Conservation (phyloP, 768 basidiomycete species). For the Termitomyces sp. region DNA sequence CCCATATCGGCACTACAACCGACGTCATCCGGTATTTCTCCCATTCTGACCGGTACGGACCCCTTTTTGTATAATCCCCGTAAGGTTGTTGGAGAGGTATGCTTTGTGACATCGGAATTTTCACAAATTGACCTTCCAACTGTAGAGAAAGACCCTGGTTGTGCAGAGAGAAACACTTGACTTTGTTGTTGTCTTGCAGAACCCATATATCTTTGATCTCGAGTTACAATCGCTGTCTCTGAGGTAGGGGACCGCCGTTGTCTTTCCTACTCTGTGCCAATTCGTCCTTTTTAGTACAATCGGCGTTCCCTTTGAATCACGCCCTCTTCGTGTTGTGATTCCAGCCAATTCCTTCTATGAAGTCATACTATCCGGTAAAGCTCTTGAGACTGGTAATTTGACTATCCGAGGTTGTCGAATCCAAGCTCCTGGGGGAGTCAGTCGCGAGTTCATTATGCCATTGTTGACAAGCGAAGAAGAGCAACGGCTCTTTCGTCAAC, state of each 20-base stretch:
- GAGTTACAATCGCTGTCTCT: slow-evolving; percentile 80
- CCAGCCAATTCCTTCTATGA: slow-evolving; percentile 76
- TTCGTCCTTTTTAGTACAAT: slow-evolving; percentile 57
- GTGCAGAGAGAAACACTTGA: slow-evolving; percentile 85
- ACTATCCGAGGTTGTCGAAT: slow-evolving; percentile 75
- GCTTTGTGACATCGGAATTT: slow-evolving; percentile 12
- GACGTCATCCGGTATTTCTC: slow-evolving; percentile 34
- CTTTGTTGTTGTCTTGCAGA: slow-evolving; percentile 79
- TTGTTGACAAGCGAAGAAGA: slow-evolving; percentile 72
- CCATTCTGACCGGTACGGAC: slow-evolving; percentile 62
- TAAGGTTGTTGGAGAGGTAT: slow-evolving; percentile 57
- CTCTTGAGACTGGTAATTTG: slow-evolving; percentile 63
- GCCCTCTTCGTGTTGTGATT: slow-evolving; percentile 58
- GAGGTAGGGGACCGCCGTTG: slow-evolving; percentile 46
- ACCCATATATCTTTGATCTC: slow-evolving; percentile 90
- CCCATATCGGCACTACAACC: slow-evolving; percentile 52
- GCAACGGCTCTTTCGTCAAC: slow-evolving; percentile 49
- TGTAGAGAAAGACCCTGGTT: slow-evolving; percentile 57
- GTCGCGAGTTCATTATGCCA: slow-evolving; percentile 75
- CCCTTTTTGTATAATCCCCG: slow-evolving; percentile 94
- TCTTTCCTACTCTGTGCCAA: neutral
- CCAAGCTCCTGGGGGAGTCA: slow-evolving; percentile 69
- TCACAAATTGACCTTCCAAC: slow-evolving; percentile 2
- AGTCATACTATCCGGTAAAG: slow-evolving; percentile 65
- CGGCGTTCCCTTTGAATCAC: slow-evolving; percentile 72